Percentiles rank a stretch among this genome's conserved stretches.
Conservation (phyloP, 345 rosid species). For the Triadica sebifera region DNA sequence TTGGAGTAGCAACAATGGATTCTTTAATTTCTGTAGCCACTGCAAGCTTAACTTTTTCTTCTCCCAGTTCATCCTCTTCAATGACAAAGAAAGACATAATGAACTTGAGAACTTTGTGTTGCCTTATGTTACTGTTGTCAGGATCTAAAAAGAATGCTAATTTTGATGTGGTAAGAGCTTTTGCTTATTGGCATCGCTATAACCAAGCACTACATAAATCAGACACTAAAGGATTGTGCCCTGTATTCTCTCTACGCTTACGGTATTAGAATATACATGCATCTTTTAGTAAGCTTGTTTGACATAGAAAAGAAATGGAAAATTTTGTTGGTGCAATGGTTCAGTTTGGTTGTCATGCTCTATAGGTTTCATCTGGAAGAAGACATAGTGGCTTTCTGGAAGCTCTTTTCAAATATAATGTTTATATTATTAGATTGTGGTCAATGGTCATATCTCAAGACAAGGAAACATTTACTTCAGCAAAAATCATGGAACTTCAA, state of each 20-base stretch:
- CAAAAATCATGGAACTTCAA: not conserved
- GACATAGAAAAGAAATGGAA: not conserved
- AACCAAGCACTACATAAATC: not conserved
- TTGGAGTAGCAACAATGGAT: conserved; percentile 73
- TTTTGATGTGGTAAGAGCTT: conserved; percentile 37
- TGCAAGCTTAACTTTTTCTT: conserved; percentile 45
- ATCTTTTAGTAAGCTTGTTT: not conserved
- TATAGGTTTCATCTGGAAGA: not conserved
- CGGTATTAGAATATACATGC: not conserved
- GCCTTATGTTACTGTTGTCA: conserved; percentile 59
- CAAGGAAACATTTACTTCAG: not conserved
- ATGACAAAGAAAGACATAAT: conserved; percentile 71
- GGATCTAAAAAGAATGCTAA: conserved; percentile 40
- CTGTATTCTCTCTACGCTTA: not conserved
- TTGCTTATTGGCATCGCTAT: not conserved
- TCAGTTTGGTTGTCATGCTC: not conserved
- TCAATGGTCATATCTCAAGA: not conserved
- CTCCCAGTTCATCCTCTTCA: conserved; percentile 38
- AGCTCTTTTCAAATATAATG: not conserved
- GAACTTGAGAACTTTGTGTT: conserved; percentile 71
- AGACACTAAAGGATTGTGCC: not conserved
- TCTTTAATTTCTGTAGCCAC: conserved; percentile 52
- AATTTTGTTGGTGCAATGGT: not conserved
- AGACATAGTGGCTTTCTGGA: not conserved
- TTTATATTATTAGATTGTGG: not conserved